Evolutionary conservation across 2,329 filamentous ascomycete species (phyloP).

Genomic region (Fusarium buharicum): DNA sequence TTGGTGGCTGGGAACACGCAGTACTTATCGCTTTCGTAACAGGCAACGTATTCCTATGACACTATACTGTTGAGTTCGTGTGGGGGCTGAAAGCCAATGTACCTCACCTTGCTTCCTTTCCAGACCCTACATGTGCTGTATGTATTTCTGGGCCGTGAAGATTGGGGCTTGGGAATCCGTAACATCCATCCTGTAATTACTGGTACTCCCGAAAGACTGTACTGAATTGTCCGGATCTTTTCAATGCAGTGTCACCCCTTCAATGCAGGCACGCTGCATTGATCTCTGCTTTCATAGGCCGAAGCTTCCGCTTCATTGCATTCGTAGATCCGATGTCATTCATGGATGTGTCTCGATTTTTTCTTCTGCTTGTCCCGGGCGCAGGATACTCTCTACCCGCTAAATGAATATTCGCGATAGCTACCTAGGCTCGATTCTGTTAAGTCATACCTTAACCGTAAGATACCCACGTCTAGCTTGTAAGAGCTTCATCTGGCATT

Average conservation of each 20-base stretch:
- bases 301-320: neutral
- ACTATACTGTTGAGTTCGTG: no score
- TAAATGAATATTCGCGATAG: conserved; percentile 26
- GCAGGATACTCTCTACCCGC: neutral
- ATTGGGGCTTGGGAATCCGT: neutral
- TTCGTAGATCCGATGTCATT: neutral
- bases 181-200: neutral
- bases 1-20: conserved; percentile 13
- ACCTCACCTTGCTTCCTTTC: neutral
- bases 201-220: neutral
- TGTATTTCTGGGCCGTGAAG: neutral
- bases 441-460: neutral
- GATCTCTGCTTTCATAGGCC: neutral
- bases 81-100: no score
- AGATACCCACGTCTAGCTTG: neutral
- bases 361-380: neutral
- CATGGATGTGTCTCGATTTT: neutral
- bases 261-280: conserved; percentile 1
- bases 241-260: conserved; percentile 5
- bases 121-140: neutral
- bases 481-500: conserved; percentile 6
- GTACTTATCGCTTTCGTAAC: neutral
- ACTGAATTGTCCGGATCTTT: neutral
- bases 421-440: neutral
- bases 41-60: no score